Conservation (phyloP, 306 rosid species). For the Medicago lupulina region DNA sequence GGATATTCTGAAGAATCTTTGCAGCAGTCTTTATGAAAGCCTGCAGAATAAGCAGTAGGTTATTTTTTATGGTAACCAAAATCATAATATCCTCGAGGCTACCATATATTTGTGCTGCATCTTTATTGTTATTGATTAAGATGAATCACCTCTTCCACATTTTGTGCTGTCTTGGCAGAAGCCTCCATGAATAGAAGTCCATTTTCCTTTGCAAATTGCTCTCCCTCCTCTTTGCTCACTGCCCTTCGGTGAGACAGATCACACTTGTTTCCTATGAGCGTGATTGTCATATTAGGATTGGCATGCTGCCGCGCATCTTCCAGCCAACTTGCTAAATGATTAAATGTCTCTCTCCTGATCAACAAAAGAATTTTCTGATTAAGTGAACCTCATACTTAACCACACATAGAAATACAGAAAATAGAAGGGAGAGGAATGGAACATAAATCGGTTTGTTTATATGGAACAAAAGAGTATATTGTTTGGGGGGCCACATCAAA, state of each 20-base stretch:
- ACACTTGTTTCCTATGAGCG: slow-evolving; percentile 88
- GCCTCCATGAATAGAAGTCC: slow-evolving; percentile 96
- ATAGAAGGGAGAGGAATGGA: background rate
- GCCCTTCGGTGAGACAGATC: slow-evolving; percentile 95
- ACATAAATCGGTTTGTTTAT: slow-evolving; percentile 18
- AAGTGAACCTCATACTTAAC: background rate
- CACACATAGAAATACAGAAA: background rate
- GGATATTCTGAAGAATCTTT: slow-evolving; percentile 90
- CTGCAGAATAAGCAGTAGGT: slow-evolving; percentile 49
- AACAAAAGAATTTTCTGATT: slow-evolving; percentile 30
- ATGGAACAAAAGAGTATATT: slow-evolving; percentile 10
- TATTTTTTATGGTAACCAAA: slow-evolving; percentile 15
- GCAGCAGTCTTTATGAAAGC: slow-evolving; percentile 92
- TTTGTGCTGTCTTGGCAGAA: slow-evolving; percentile 95
- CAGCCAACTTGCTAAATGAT: slow-evolving; percentile 86
- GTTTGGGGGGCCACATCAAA: slow-evolving; percentile 2
- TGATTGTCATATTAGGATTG: slow-evolving; percentile 93
- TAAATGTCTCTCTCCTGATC: slow-evolving; percentile 87
- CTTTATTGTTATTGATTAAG: slow-evolving; percentile 22
- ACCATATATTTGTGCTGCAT: background rate
- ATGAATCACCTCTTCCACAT: slow-evolving; percentile 86
- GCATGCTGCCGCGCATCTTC: slow-evolving; percentile 99
- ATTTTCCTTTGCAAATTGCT: slow-evolving; percentile 94
- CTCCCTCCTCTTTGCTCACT: slow-evolving; percentile 96
- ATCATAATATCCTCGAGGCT: slow-evolving; percentile 1